Evolutionary conservation across 1,139 yeast genomes (phyloP).

Genomic region (Yamadazyma diddensiae): DNA sequence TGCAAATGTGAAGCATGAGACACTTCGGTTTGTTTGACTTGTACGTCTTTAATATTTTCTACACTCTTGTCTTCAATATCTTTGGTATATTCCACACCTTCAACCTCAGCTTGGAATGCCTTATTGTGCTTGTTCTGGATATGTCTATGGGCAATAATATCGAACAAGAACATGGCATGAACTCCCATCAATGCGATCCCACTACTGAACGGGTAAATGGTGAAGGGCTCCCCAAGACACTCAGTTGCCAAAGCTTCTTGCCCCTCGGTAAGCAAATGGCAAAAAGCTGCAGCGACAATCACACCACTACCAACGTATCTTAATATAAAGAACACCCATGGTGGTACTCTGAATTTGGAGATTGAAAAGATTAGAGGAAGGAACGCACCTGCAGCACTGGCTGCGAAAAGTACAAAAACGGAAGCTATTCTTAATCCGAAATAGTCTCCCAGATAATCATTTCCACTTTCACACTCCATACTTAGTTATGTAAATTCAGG

Average conservation of each 20-base stretch:
- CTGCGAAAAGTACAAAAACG: constrained; percentile 27
- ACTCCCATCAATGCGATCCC: constrained; percentile 33
- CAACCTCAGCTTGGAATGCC: too few relatives aligned
- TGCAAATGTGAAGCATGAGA: too few relatives aligned
- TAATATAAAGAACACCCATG: constrained; percentile 25
- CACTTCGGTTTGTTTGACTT: too few relatives aligned
- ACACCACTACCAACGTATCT: constrained; percentile 34
- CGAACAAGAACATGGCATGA: constrained; percentile 29
- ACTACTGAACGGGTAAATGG: constrained; percentile 33
- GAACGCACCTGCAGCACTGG: constrained; percentile 32
- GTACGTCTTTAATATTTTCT: background rate
- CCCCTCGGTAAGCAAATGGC: constrained; percentile 33
- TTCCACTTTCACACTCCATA: constrained; percentile 17
- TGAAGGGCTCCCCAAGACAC: constrained; percentile 29
- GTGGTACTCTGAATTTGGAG: constrained; percentile 21
- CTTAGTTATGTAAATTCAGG: too few relatives aligned
- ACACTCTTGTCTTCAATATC: too few relatives aligned
- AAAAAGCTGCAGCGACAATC: constrained; percentile 34
- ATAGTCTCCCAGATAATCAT: constrained; percentile 21
- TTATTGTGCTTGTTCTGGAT: constrained; percentile 11
- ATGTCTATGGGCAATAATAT: constrained; percentile 24
- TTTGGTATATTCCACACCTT: constrained; percentile 2
- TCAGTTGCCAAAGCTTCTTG: constrained; percentile 20
- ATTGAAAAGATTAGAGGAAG: constrained; percentile 26
- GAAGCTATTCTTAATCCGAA: constrained; percentile 27